Percentiles rank a stretch among this genome's conserved stretches.
Evolutionary conservation across 139 green algal species (phyloP).

Genomic region (Coccomyxa sp.): DNA sequence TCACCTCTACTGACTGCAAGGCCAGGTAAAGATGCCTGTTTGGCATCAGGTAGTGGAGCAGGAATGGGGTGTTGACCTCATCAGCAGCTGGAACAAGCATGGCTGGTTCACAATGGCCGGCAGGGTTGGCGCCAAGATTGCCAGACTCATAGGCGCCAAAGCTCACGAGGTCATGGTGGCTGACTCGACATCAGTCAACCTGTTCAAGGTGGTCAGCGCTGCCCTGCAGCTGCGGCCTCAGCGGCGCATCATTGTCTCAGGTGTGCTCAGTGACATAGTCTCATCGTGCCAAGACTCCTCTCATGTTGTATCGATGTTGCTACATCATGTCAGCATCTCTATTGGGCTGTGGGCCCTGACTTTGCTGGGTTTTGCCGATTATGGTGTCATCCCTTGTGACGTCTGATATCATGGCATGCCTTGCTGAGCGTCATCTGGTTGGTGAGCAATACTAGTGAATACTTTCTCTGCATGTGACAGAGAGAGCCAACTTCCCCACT

Average conservation of each 20-base stretch:
- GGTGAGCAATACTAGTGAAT: not conserved
- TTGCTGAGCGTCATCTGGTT: not conserved
- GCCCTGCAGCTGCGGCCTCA: not conserved
- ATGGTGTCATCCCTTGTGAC: not conserved
- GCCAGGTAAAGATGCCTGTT: not conserved
- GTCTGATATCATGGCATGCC: not conserved
- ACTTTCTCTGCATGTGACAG: not conserved
- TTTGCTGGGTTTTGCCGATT: no score
- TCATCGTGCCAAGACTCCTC: not conserved
- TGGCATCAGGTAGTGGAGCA: not conserved
- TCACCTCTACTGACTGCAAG: not conserved
- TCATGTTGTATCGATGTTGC: not conserved
- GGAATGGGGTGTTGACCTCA: constrained; percentile 10
- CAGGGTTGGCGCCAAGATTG: not conserved
- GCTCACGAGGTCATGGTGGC: not conserved
- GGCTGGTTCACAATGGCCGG: not conserved
- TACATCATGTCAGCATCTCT: no score
- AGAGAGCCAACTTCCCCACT: constrained; percentile 7
- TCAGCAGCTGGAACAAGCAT: constrained; percentile 15
- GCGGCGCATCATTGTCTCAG: not conserved
- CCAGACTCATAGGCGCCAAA: not conserved
- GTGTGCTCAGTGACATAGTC: not conserved
- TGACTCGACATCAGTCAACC: not conserved
- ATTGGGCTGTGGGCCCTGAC: no score
- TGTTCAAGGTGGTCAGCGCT: constrained; percentile 6